Percentiles rank a stretch among this genome's conserved stretches.
These are phyloP conservation scores for Rhizopogon vinicolor DNA, from an alignment of 768 basidiomycete genomes.

Conservation along the genomic window DNA sequence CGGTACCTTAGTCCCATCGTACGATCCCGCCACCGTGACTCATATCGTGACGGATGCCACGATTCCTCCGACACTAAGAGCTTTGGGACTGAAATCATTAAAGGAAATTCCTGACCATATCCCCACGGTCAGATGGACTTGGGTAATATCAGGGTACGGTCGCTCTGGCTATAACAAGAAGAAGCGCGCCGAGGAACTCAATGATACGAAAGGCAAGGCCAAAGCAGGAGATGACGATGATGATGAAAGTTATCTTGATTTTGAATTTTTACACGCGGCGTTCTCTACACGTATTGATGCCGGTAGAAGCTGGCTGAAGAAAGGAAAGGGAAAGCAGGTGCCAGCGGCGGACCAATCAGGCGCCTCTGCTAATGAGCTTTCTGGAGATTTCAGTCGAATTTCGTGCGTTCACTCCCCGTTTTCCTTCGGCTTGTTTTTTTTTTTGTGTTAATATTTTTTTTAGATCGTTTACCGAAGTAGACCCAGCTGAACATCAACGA, in stretches of 20 bases:
- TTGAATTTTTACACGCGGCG: conserved; percentile 42
- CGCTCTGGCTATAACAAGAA: conserved; percentile 13
- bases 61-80: conserved; percentile 21
- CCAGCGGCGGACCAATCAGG: neutral
- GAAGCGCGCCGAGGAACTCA: conserved; percentile 1
- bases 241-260: conserved; percentile 21
- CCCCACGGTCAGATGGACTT: conserved; percentile 60
- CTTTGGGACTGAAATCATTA: conserved; percentile 45
- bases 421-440: neutral
- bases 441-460: neutral
- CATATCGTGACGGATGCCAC: conserved; percentile 58
- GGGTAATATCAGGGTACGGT: conserved; percentile 44
- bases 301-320: conserved; percentile 24
- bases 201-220: conserved; percentile 10
- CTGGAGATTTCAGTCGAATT: conserved; percentile 38
- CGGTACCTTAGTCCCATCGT: conserved; percentile 54
- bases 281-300: conserved; percentile 45
- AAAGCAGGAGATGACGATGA: conserved; percentile 2
- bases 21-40: conserved; percentile 52
- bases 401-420: conserved; percentile 33
- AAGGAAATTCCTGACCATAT: conserved; percentile 61
- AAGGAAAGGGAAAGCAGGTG: neutral
- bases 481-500: neutral
- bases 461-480: neutral
- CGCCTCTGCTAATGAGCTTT: conserved; percentile 4